phyloP scores from a whole-genome alignment of 768 basidiomycete species.

The Lepiota venenata region DNA sequence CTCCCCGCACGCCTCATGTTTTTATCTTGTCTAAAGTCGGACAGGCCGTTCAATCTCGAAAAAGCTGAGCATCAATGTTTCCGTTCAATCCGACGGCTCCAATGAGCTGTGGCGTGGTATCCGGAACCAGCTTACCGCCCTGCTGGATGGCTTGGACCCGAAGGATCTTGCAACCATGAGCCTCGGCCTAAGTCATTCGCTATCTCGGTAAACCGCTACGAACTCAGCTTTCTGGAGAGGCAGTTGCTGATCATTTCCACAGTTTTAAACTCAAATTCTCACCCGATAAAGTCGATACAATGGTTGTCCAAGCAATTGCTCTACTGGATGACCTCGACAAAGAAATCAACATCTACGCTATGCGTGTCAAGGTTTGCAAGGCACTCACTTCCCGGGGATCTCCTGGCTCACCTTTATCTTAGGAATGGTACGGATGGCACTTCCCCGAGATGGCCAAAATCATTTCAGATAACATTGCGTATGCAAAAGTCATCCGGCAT shows the following conservation, averaged over 20 bases:
- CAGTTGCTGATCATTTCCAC: neutral
- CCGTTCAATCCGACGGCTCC: slow-evolving; percentile 41
- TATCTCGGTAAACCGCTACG: slow-evolving; percentile 67
- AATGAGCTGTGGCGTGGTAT: slow-evolving; percentile 95
- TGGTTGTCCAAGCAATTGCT: slow-evolving; percentile 99
- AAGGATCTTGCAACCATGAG: slow-evolving; percentile 98
- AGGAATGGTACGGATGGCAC: slow-evolving; percentile 99
- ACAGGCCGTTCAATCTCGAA: slow-evolving; percentile 86
- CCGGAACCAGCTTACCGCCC: slow-evolving; percentile 77
- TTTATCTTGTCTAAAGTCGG: slow-evolving; percentile 2
- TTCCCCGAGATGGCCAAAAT: slow-evolving; percentile 99
- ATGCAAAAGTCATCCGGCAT: slow-evolving; percentile 87
- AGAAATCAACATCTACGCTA: slow-evolving; percentile 98
- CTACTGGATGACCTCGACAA: slow-evolving; percentile 98
- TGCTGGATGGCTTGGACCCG: slow-evolving; percentile 89
- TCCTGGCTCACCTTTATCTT: neutral
- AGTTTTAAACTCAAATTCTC: slow-evolving; percentile 99
- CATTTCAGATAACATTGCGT: slow-evolving; percentile 94
- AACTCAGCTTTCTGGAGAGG: neutral
- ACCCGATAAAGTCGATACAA: slow-evolving; percentile 98
- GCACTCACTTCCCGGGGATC: neutral
- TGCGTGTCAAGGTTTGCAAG: slow-evolving; percentile 90
- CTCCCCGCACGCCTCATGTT: slow-evolving; percentile 3
- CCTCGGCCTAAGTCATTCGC: slow-evolving; percentile 93
- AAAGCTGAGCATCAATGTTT: slow-evolving; percentile 90